Evolutionary conservation across 1,284 basidiomycete genomes (phyloP), one percentile per base, ranked within the genome.

Genomic region (Xerocomus cyaneibrunnescens): DNA sequence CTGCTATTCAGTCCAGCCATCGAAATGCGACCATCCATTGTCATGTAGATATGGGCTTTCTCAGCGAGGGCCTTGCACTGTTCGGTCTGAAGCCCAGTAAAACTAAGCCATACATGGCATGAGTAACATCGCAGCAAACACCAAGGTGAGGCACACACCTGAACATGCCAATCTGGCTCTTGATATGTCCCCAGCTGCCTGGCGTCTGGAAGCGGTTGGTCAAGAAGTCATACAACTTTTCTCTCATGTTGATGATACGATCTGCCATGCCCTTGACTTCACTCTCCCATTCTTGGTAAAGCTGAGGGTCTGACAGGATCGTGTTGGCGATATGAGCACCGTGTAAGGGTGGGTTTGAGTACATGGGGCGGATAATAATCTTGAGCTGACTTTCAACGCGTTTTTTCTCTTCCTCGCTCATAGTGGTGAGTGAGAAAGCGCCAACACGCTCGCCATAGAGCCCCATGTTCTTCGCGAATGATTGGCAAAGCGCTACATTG

Each of bases 401-500:
- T 43, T 87, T 90, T 71, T 88, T 92, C 73, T 97, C 94, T 59
- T 90, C 91, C 44, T 84, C 76, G 59, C 81, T 82, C 53, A 74
- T 71, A 40, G 84, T 84, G 45, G 89, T 85, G 62, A 98, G 72
- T 21, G 92, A 94, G 81, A 99, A 93, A n/a, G 92, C 89, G 19
- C 95, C 95, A 52, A 93, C 92, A 68, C 95, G 92, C 74, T 98
- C 95, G 59, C 95, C 97, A 72, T 99, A 99, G 35, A 99, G 81
- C 55, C 97, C 96, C 82, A 98, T 96, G 79, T 99, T 99, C 82
- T 99, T 99, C 49, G 97, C 97, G 72, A 98, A 99, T 48, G 92
- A 94, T 74, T 99, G 97, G 55, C 87, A 78, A 41, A 94, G 81
- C 14, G 92, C 89, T 58, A 94, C 75, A 65, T 92, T 88, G 74